Conservation (phyloP, 345 rosid species). For the Triadica sebifera region DNA sequence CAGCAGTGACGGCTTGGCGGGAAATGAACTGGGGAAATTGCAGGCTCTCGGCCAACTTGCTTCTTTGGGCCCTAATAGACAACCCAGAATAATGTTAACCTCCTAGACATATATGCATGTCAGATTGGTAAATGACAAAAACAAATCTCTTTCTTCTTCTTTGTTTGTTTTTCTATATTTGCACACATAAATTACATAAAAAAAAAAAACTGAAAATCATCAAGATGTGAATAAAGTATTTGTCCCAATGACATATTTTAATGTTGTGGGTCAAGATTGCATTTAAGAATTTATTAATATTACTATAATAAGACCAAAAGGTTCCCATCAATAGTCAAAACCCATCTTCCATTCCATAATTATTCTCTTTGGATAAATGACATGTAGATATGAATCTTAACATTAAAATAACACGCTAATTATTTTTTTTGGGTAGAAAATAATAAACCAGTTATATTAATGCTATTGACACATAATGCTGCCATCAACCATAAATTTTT, state of each 20-base stretch:
- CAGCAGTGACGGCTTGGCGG: too few relatives aligned
- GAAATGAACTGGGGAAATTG: too few relatives aligned
- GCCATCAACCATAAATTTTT: not conserved
- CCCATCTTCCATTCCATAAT: not conserved
- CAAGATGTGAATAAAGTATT: not conserved
- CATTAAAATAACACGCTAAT: not conserved
- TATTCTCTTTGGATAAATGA: not conserved
- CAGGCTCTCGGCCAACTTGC: not conserved
- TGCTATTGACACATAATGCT: not conserved
- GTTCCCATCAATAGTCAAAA: not conserved
- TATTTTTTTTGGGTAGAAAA: not conserved
- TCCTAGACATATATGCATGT: not conserved
- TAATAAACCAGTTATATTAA: too few relatives aligned
- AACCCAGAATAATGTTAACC: conserved; percentile 7
- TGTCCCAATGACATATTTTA: not conserved
- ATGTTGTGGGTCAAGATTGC: not conserved
- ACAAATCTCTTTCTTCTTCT: not conserved
- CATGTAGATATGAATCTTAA: not conserved
- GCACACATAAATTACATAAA: not conserved
- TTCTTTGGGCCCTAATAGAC: not conserved
- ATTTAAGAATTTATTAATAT: not conserved
- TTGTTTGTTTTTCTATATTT: not conserved
- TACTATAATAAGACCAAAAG: not conserved
- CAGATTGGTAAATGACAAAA: not conserved
- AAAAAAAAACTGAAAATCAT: not conserved